Evolutionary conservation across 2,329 filamentous ascomycete species (phyloP).

Genomic region (Emmonsia crescens): DNA sequence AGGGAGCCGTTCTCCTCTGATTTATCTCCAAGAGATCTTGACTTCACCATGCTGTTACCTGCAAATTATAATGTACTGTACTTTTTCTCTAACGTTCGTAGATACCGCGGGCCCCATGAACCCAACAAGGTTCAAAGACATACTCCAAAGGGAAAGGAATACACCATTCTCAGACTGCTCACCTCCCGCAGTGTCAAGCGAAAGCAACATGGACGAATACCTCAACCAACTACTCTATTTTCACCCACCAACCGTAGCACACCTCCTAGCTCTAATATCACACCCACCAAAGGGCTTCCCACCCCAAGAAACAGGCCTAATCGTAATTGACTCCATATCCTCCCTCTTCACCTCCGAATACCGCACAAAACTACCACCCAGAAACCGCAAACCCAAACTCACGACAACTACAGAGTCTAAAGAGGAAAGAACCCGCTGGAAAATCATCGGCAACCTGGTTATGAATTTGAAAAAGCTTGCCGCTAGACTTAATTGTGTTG

Average conservation of each 20-base stretch:
- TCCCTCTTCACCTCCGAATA: constrained; percentile 67
- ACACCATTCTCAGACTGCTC: not conserved
- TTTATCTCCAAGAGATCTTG: constrained; percentile 5
- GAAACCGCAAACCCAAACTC: constrained; percentile 27
- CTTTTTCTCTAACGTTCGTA: constrained; percentile 14
- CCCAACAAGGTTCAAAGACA: constrained; percentile 36
- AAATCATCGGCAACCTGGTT: constrained; percentile 56
- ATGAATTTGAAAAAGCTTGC: constrained; percentile 58
- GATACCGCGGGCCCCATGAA: constrained; percentile 43
- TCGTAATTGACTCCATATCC: constrained; percentile 71
- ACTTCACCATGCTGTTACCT: not conserved
- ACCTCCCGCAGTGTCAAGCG: not conserved
- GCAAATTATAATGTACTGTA: constrained; percentile 5
- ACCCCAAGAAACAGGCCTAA: constrained; percentile 50
- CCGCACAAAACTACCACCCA: constrained; percentile 41
- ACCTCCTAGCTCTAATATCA: constrained; percentile 61
- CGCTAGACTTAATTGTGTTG: constrained; percentile 57
- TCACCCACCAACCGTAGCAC: constrained; percentile 46
- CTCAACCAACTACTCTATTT: constrained; percentile 44
- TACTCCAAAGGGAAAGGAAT: constrained; percentile 27
- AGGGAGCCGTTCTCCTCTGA: not conserved
- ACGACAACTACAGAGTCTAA: constrained; percentile 2
- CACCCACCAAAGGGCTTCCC: constrained; percentile 55
- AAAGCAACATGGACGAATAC: not conserved
- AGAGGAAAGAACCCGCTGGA: constrained; percentile 28